A percentile compares a stretch with the other conserved stretches of the same genome.
These are phyloP conservation scores for Globisporangium heterothallicum DNA, from an alignment of 352 stramenopile species.

Conservation along the genomic window DNA sequence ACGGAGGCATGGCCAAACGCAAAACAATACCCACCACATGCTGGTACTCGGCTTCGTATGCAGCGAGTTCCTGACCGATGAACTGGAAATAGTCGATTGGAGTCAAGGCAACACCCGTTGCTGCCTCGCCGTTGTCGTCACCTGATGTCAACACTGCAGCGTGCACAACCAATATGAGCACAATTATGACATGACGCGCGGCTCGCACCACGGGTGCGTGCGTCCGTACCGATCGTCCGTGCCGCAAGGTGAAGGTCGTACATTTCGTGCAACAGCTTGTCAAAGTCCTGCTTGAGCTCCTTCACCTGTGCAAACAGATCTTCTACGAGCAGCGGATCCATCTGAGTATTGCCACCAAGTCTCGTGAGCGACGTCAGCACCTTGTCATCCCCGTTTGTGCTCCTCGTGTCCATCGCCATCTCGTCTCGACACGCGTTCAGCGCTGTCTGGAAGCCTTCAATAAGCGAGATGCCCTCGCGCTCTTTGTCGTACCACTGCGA, in stretches of 20 bases:
- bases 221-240: slow-evolving; percentile 22
- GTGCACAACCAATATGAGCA: too few species aligned
- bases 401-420: background rate
- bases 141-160: slow-evolving; percentile 8
- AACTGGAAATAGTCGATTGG: slow-evolving; percentile 70
- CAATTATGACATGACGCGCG: too few species aligned
- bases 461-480: slow-evolving; percentile 54
- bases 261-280: slow-evolving; percentile 51
- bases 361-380: slow-evolving; percentile 19
- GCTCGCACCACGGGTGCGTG: too few species aligned
- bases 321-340: slow-evolving; percentile 67
- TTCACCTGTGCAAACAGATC: slow-evolving; percentile 63
- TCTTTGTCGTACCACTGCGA: slow-evolving; percentile 55
- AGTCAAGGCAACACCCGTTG: slow-evolving; percentile 22
- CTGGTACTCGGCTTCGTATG: slow-evolving; percentile 79
- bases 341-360: slow-evolving; percentile 26
- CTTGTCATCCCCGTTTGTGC: background rate
- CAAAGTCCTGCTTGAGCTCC: slow-evolving; percentile 36
- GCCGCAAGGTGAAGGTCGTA: slow-evolving; percentile 43
- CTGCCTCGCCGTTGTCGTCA: background rate
- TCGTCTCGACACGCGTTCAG: slow-evolving; percentile 35
- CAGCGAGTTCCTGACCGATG: slow-evolving; percentile 52
- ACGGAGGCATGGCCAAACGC: background rate
- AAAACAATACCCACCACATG: slow-evolving; percentile 48
- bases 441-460: slow-evolving; percentile 67